Percentiles rank a stretch among this genome's conserved stretches.
Evolutionary conservation across 495 filamentous ascomycete species (phyloP).

Genomic region (Hypoxylon fuscum): DNA sequence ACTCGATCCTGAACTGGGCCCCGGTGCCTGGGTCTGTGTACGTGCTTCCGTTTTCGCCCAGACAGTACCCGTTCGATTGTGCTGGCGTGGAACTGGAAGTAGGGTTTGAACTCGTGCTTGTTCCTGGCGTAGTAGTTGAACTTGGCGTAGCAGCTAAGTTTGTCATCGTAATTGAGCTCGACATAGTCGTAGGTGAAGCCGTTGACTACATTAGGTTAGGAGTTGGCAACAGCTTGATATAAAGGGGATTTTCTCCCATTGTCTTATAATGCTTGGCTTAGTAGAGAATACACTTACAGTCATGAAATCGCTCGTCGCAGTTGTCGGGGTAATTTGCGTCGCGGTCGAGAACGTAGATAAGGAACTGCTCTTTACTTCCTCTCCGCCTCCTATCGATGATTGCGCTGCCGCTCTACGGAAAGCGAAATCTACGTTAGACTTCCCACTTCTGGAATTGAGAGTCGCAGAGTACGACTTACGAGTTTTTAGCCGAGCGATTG

Average conservation of each 20-base stretch:
- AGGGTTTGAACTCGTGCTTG: conserved; percentile 1
- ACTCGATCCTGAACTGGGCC: conserved; percentile 26
- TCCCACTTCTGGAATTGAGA: neutral
- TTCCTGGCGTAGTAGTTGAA: neutral
- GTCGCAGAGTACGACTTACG: conserved; percentile 7
- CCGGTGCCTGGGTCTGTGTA: conserved; percentile 35
- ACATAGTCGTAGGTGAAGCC: neutral
- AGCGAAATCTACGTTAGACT: neutral
- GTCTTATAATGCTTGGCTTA: no score
- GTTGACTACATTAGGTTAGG: no score
- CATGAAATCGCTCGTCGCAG: no score
- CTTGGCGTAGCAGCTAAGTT: neutral
- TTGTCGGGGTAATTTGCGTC: neutral
- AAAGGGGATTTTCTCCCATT: no score
- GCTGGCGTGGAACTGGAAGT: neutral
- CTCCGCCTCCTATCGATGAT: neutral
- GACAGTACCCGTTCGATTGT: conserved; percentile 14
- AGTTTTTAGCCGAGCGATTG: conserved; percentile 11
- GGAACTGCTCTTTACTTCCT: conserved; percentile 19
- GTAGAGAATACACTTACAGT: no score
- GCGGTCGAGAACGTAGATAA: neutral
- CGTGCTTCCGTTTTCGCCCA: conserved; percentile 30
- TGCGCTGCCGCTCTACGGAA: conserved; percentile 5
- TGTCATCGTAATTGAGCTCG: neutral
- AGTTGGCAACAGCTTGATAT: no score